These are phyloP conservation scores for Mucor plumbeus DNA, from an alignment of 371 early-diverging fungal genomes.

Conservation along the genomic window DNA sequence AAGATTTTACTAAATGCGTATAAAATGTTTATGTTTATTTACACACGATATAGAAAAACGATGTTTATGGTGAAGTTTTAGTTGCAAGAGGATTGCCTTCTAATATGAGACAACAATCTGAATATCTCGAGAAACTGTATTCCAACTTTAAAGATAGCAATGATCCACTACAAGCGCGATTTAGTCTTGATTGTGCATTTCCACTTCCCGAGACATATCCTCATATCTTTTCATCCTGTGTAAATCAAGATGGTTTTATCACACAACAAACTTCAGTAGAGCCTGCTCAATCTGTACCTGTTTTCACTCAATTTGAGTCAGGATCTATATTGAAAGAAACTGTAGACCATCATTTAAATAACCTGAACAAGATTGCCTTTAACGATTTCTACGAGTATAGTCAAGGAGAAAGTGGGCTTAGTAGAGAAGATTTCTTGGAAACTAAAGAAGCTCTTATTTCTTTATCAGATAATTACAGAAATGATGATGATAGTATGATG, in stretches of 20 bases:
- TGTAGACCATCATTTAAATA: conserved; percentile 39
- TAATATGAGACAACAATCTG: conserved; percentile 10
- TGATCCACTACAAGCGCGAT: conserved; percentile 27
- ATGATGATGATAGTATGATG: conserved; percentile 28
- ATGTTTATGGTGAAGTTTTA: conserved; percentile 38
- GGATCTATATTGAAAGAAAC: conserved; percentile 43
- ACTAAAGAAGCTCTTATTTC: conserved; percentile 54
- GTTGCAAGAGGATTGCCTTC: conserved; percentile 42
- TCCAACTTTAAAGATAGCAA: conserved; percentile 20
- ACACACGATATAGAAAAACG: conserved; percentile 5
- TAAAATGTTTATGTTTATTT: neutral
- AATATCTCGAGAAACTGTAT: conserved; percentile 20
- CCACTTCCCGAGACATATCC: conserved; percentile 52
- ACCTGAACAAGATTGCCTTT: conserved; percentile 38
- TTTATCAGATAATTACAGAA: conserved; percentile 51
- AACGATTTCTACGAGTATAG: conserved; percentile 54
- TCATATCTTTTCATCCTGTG: conserved; percentile 29
- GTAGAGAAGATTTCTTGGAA: conserved; percentile 52
- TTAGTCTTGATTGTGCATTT: conserved; percentile 28
- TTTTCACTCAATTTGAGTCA: conserved; percentile 48
- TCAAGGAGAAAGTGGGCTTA: conserved; percentile 48
- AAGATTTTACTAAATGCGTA: neutral
- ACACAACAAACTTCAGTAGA: neutral
- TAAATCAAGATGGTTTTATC: conserved; percentile 13
- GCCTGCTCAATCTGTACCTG: conserved; percentile 30